Percentiles rank a stretch among this genome's conserved stretches.
Evolutionary conservation across 306 rosid species (phyloP).

Genomic region (Cucurbita ficifolia): DNA sequence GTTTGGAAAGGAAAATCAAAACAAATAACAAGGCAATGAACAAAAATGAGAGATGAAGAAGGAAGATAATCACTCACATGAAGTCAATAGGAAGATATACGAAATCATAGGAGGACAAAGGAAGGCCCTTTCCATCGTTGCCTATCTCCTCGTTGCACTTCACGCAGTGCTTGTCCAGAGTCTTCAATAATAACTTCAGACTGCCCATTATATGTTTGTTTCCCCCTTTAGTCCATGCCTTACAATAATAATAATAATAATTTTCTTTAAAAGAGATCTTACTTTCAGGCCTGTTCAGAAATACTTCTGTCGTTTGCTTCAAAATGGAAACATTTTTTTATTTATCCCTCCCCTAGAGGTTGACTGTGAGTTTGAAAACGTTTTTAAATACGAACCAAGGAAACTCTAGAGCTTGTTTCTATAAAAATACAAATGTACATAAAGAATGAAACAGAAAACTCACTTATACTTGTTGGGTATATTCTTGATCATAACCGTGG

Average conservation of each 20-base stretch:
- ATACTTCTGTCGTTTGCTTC: background rate
- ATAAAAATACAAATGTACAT: background rate
- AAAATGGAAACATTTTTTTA: background rate
- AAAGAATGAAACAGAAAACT: background rate
- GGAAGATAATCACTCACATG: slow-evolving; percentile 38
- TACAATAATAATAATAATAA: background rate
- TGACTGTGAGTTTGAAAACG: background rate
- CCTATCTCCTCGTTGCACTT: slow-evolving; percentile 56
- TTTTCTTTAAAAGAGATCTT: background rate
- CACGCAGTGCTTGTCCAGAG: slow-evolving; percentile 90
- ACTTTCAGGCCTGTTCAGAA: background rate
- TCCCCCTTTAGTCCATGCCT: background rate
- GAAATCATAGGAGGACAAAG: slow-evolving; percentile 71
- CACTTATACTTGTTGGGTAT: slow-evolving; percentile 94
- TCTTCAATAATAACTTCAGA: slow-evolving; percentile 66
- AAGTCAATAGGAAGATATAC: slow-evolving; percentile 90
- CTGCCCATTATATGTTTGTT: slow-evolving; percentile 18
- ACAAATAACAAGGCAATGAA: background rate
- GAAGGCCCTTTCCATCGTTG: slow-evolving; percentile 15
- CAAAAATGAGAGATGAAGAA: background rate
- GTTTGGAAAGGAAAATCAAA: background rate
- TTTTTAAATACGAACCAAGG: background rate
- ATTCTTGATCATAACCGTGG: slow-evolving; percentile 90
- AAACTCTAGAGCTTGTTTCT: background rate
- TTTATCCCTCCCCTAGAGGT: background rate